Evolutionary conservation across 75 land plant genomes (phyloP), one percentile per base, ranked within the genome.

Genomic region (Picea glauca): DNA sequence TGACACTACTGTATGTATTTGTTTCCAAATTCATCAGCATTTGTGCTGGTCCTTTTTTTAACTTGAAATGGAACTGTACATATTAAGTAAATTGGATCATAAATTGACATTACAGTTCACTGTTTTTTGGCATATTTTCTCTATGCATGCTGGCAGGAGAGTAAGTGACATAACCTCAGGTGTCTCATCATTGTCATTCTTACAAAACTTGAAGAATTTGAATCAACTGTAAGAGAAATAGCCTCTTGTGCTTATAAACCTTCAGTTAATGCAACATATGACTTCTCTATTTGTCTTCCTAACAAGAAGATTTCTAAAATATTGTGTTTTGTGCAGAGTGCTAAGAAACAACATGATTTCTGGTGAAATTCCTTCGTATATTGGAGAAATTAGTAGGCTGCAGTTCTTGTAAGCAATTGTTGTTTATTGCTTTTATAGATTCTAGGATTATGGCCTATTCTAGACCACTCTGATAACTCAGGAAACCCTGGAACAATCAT

Each of bases 291-390:
- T 68, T 18, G 73, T 68, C 40, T 68, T 38, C 40, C 40, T 5
- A 6, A 40, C 20, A 40, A 46, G 9, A 40, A 46, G 50, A 13
- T 40, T 68, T 40, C 21, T 40, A 40, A 18, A 54, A 57, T 30
- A 14, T 72, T 38, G 15, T 30, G n/a, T 74, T 15, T 3, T 60
- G 50, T 73, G 62, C 68, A 84, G 85, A 65, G 62, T 76, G 14
- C 56, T 84, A 75, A 76, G 85, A 62, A 84, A 80, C 80, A 81
- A 78, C 78, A 60, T 75, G 63, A 35, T 84, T 15, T 68, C 81
- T 43, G 82, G 85, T 4, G 61, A 62, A 77, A 77, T 84, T 56
- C 82, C 85, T 60, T 74, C 77, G 72, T 33, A 58, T 21, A 62
- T 84, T 62, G 78, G 79, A 40, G 58, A 74, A 14, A 61, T 84